A percentile compares a stretch with the other conserved stretches of the same genome.
These are phyloP conservation scores for Pistacia vera DNA, from an alignment of 345 rosid genomes.

Conservation along the genomic window DNA sequence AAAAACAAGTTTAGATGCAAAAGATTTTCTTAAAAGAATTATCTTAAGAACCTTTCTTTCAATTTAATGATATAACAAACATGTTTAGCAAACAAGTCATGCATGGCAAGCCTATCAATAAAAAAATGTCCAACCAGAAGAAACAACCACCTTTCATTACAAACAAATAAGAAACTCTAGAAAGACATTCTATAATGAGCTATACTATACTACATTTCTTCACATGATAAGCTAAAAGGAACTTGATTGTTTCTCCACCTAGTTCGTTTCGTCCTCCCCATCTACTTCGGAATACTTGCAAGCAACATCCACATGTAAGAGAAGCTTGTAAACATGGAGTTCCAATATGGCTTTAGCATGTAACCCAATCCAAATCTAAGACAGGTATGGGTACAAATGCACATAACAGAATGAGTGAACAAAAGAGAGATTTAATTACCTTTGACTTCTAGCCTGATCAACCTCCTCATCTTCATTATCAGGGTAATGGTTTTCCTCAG, in stretches of 20 bases:
- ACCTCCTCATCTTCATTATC: conserved; percentile 90
- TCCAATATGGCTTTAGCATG: neutral
- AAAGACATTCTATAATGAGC: neutral
- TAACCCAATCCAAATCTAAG: neutral
- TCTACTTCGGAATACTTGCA: neutral
- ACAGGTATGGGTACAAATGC: neutral
- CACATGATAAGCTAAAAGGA: neutral
- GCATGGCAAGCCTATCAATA: neutral
- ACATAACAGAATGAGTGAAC: neutral
- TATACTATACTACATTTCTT: neutral
- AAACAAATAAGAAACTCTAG: neutral
- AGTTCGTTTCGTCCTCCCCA: neutral
- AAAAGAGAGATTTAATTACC: conserved; percentile 41
- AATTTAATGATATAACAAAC: neutral
- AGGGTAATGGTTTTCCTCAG: conserved; percentile 64
- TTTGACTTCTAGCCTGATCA: conserved; percentile 70
- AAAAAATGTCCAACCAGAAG: neutral
- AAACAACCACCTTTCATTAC: neutral
- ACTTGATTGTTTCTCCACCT: neutral
- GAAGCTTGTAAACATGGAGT: neutral
- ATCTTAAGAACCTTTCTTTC: conserved; percentile 11
- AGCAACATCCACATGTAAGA: neutral
- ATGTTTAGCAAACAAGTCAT: neutral
- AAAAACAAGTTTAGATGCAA: conserved; percentile 22
- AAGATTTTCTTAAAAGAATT: conserved; percentile 11